Evolutionary conservation across 345 rosid species (phyloP), one percentile per base, ranked within the genome.

Genomic region (Geranium brycei): DNA sequence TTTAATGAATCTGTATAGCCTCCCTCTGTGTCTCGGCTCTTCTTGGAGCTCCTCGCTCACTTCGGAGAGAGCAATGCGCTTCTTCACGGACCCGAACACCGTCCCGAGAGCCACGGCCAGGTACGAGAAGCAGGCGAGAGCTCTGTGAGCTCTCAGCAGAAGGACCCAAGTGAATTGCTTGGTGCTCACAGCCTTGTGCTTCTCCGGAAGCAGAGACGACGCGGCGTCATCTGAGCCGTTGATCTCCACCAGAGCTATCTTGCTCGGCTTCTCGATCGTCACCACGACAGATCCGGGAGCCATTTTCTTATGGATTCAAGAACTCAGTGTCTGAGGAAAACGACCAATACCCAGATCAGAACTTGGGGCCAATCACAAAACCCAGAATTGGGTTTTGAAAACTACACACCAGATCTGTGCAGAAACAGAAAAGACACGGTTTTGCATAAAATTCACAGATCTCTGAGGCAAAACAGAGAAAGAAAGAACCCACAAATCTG

Each of bases 131-230:
- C 82, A 79, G 1, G 84, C 69, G 57, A 88, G 31, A 60, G 79
- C 72, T 74, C 85, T 81, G 64, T 87, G 81, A 61, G 83, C 82
- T 78, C 80, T 86, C 58, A 91, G 91, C 19, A 91, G 77, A 31
- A 91, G 74, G 60, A 83, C 78, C 95, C 95, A 91, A 0, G 91
- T 82, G 75, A 83, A 80, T 58, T 88, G 96, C 72, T 85, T 91
- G 4, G 84, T 85, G 71, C 90, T 83, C 19, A 79, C 79, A 5
- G 84, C 81, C 68, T 88, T 91, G 28, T 81, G 80, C 28, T 84
- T 89, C 74, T 91, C 95, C 0, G 86, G 83, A 65, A 83, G 64
- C 74, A 85, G 73, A 1, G 88, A 40, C 17, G 78, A 70, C 28
- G 28, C 28, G 28, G 28, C 28, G 28, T 23, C 28, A 66, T 91